These are phyloP conservation scores for Brassica cretica DNA, from an alignment of 345 rosid genomes.

Conservation along the genomic window DNA sequence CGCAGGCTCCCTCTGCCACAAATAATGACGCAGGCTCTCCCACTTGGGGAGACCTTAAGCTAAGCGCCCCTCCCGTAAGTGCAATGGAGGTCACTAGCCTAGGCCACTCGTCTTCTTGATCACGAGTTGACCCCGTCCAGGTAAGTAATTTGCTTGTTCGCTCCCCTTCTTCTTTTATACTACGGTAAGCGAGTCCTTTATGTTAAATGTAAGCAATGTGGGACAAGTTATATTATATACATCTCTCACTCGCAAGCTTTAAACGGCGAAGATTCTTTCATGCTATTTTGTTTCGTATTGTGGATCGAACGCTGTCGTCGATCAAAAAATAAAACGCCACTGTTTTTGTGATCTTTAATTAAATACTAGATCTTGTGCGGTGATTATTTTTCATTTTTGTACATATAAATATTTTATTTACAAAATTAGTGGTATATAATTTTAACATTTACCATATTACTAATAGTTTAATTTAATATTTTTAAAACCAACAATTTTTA, in stretches of 20 bases:
- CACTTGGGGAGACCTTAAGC: conserved; percentile 39
- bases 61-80: conserved; percentile 20
- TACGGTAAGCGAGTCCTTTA: rapidly evolving
- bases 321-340: too few species aligned
- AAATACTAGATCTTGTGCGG: too few species aligned
- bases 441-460: too few species aligned
- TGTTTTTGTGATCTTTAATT: too few species aligned
- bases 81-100: conserved; percentile 44
- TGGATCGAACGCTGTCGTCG: too few species aligned
- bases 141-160: neutral
- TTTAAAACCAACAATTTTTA: too few species aligned
- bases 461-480: too few species aligned
- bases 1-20: conserved; percentile 51
- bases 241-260: neutral
- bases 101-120: conserved; percentile 32
- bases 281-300: too few species aligned
- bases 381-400: too few species aligned
- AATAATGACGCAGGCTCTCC: conserved; percentile 63
- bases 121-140: conserved; percentile 42
- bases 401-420: too few species aligned
- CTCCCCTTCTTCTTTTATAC: neutral
- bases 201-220: neutral
- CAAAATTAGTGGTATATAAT: too few species aligned
- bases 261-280: neutral
- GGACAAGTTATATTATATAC: neutral